These are phyloP conservation scores for Aspergillus sclerotiicarbonarius DNA, from an alignment of 495 filamentous ascomycete genomes.

Conservation along the genomic window DNA sequence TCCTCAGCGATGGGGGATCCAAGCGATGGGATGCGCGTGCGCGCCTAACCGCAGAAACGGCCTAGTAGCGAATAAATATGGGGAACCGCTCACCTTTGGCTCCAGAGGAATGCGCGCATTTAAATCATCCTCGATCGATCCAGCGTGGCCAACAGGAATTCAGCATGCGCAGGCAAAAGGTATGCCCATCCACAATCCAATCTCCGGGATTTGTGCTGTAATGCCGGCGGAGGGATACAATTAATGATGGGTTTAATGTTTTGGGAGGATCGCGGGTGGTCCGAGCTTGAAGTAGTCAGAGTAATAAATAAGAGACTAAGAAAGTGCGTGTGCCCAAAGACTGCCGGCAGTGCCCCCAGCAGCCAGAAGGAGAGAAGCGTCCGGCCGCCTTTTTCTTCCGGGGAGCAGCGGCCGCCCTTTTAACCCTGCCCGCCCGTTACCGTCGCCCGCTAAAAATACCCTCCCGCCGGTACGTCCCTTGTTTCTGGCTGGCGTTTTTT, in stretches of 20 bases:
- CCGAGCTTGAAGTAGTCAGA: slow-evolving; percentile 11
- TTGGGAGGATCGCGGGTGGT: slow-evolving; percentile 15
- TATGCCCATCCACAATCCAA: no score
- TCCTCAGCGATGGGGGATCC: neutral
- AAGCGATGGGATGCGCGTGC: slow-evolving; percentile 10
- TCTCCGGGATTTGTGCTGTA: no score
- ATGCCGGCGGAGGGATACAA: no score
- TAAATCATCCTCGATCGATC: neutral
- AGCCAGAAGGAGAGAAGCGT: slow-evolving; percentile 18
- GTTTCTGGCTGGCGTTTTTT: slow-evolving; percentile 28
- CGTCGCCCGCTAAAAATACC: slow-evolving; percentile 18
- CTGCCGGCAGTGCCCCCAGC: slow-evolving; percentile 20
- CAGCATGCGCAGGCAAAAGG: no score
- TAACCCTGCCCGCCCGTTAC: slow-evolving; percentile 22
- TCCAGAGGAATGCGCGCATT: neutral
- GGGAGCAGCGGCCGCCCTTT: slow-evolving; percentile 19
- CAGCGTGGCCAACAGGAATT: neutral
- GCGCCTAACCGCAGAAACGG: slow-evolving; percentile 5
- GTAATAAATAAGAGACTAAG: neutral
- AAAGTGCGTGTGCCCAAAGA: slow-evolving; percentile 23
- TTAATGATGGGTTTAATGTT: slow-evolving; percentile 10
- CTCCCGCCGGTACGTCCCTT: slow-evolving; percentile 16
- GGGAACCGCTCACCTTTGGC: slow-evolving; percentile 4
- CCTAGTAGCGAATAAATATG: slow-evolving; percentile 9
- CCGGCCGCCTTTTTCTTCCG: slow-evolving; percentile 16